Evolutionary conservation across 768 basidiomycete species (phyloP), one percentile per base, ranked within the genome.

Genomic region (Artomyces pyxidatus): DNA sequence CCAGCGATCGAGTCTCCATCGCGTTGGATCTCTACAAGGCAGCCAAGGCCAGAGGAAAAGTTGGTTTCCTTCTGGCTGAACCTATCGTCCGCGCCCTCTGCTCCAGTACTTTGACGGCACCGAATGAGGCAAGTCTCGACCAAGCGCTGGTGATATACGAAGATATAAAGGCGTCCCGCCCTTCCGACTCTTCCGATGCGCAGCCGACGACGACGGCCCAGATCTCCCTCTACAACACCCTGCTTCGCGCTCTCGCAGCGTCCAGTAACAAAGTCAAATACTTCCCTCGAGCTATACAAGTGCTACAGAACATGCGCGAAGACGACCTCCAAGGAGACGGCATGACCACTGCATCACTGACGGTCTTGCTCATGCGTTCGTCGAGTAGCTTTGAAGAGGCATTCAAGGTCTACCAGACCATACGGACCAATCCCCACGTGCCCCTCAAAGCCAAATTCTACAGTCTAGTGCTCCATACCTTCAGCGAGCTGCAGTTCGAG

Each of bases 321-420:
- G 74, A 78, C 28, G 61, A 68, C 4, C 60, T 88, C 21, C 59
- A 71, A 0, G 59, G 70, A 56, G 67, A 73, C 48, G 72, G 71
- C 29, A 58, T 71, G 55, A 69, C 75, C 17, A 58, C 68, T 11
- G 70, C 78, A 4, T 75, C 78, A 2, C 65, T 78, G 30, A 72
- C 84, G 38, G 72, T 85, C 44, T 64, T 86, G 39, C 74, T 80
- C 41, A 90, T 94, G 81, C 76, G 77, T 22, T 66, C 70, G n/a
- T 68, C 80, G 1, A 58, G 72, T 2, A 72, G 61, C 37, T 73
- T 78, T 41, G 68, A 75, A 22, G 76, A 80, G 11, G 87, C 88
- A 0, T 76, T 87, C 47, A 65, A 75, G 14, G 68, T 76, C 0
- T 95, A 94, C 63, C 68, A 55, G 54, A 65, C 48, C 56, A 66